phyloP scores from a whole-genome alignment of 345 rosid genomes.

The Ailanthus altissimus region DNA sequence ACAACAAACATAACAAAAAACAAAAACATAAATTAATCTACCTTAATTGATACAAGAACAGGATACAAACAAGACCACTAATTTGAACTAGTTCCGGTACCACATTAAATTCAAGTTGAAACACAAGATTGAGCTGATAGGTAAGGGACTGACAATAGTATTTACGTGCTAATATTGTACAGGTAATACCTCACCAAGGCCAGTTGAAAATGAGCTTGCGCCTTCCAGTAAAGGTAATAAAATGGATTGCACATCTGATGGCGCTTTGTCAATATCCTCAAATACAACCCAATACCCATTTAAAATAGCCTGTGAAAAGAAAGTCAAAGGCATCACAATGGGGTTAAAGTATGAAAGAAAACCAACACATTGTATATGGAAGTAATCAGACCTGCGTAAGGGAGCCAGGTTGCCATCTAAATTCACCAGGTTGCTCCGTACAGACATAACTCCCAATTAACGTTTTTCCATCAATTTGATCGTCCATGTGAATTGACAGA shows the following conservation, averaged over 20 bases:
- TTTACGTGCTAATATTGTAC: not conserved
- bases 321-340: not conserved
- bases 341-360: slow-evolving; percentile 8
- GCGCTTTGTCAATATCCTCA: slow-evolving; percentile 94
- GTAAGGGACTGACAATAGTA: not conserved
- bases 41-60: not conserved
- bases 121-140: not conserved
- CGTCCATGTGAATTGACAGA: slow-evolving; percentile 90
- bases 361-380: slow-evolving; percentile 10
- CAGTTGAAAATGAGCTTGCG: slow-evolving; percentile 58
- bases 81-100: not conserved
- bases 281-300: slow-evolving; percentile 92
- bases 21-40: not conserved
- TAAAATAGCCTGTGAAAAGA: slow-evolving; percentile 59
- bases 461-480: slow-evolving; percentile 95
- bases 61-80: not conserved
- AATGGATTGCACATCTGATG: slow-evolving; percentile 78
- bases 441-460: slow-evolving; percentile 90
- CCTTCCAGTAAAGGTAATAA: slow-evolving; percentile 88
- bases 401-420: slow-evolving; percentile 97
- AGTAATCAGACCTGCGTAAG: slow-evolving; percentile 77
- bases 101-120: not conserved
- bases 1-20: not conserved
- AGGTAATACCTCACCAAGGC: slow-evolving; percentile 72
- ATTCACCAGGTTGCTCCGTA: slow-evolving; percentile 95